Evolutionary conservation across 352 stramenopile genomes (phyloP).

Genomic region (Pythium dissotocum): DNA sequence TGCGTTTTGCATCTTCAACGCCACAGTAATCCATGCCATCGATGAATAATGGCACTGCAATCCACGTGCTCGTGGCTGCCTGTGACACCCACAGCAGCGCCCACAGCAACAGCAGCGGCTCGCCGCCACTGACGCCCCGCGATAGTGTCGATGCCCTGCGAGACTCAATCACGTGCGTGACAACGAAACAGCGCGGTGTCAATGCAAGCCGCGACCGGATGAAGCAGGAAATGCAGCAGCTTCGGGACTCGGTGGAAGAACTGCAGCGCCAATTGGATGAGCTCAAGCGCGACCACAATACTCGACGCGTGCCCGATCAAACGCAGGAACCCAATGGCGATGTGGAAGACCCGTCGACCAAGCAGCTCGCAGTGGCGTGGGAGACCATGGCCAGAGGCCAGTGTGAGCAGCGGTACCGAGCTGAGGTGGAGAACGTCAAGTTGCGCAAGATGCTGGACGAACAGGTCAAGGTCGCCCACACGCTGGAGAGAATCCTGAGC

Average conservation of each 20-base stretch:
- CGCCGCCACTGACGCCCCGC: slow-evolving; percentile 11
- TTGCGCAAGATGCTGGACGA: slow-evolving; percentile 57
- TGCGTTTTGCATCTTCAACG: background rate
- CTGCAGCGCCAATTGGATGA: slow-evolving; percentile 34
- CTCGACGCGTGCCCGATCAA: background rate
- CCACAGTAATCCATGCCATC: background rate
- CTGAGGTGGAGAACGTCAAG: slow-evolving; percentile 62
- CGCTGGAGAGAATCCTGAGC: slow-evolving; percentile 22
- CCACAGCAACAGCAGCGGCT: slow-evolving; percentile 8
- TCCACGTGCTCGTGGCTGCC: slow-evolving; percentile 20
- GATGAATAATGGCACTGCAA: background rate
- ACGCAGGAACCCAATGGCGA: background rate
- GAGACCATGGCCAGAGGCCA: slow-evolving; percentile 24
- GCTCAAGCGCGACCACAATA: slow-evolving; percentile 20
- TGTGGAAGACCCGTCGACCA: background rate
- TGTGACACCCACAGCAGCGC: slow-evolving; percentile 9
- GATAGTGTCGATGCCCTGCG: background rate
- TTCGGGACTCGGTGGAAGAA: slow-evolving; percentile 40
- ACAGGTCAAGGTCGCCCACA: slow-evolving; percentile 54
- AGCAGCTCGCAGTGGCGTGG: slow-evolving; percentile 46
- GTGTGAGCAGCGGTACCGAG: slow-evolving; percentile 31
- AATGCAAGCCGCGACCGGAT: slow-evolving; percentile 22
- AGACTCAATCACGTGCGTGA: background rate
- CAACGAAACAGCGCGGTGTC: slow-evolving; percentile 10
- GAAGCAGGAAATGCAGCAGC: slow-evolving; percentile 38